phyloP scores from a whole-genome alignment of 768 basidiomycete genomes.

The Mycena metata region DNA sequence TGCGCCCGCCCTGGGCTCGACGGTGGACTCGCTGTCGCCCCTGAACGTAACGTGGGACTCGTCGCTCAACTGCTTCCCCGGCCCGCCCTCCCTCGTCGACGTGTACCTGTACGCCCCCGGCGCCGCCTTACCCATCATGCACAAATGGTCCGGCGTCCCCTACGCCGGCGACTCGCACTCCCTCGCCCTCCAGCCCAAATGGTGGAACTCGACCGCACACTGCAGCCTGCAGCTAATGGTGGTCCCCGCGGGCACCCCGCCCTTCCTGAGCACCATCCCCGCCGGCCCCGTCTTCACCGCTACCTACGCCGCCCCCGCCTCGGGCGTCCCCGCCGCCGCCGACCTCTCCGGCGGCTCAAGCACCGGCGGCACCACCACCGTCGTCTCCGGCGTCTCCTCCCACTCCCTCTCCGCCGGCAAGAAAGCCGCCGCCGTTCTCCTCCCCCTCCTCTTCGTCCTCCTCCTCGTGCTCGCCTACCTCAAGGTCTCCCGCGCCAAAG shows the following conservation, averaged over 20 bases:
- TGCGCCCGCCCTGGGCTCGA: slow-evolving; percentile 62
- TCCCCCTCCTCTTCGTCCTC: slow-evolving; percentile 70
- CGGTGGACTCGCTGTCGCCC: slow-evolving; percentile 61
- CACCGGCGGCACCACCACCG: slow-evolving; percentile 52
- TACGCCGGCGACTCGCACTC: slow-evolving; percentile 63
- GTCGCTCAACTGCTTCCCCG: slow-evolving; percentile 58
- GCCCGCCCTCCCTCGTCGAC: slow-evolving; percentile 62
- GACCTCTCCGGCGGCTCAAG: slow-evolving; percentile 51
- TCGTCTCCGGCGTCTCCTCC: slow-evolving; percentile 50
- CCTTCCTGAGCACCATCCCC: slow-evolving; percentile 66
- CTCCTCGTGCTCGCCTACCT: slow-evolving; percentile 50
- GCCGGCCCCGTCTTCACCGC: slow-evolving; percentile 80
- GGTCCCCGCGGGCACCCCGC: slow-evolving; percentile 61
- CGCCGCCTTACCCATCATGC: slow-evolving; percentile 57
- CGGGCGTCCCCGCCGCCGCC: slow-evolving; percentile 57
- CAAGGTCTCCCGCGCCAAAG: slow-evolving; percentile 64
- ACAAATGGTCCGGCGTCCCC: slow-evolving; percentile 69
- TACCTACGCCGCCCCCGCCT: slow-evolving; percentile 62
- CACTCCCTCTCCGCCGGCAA: slow-evolving; percentile 62
- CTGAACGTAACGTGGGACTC: slow-evolving; percentile 77
- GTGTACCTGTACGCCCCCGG: slow-evolving; percentile 76
- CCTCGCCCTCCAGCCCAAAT: slow-evolving; percentile 67
- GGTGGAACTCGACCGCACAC: slow-evolving; percentile 75
- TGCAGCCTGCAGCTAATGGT: slow-evolving; percentile 72
- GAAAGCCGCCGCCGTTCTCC: slow-evolving; percentile 75